A percentile compares a stretch with the other conserved stretches of the same genome.
Conservation (phyloP, 768 basidiomycete genomes). For the Auricularia sp. region DNA sequence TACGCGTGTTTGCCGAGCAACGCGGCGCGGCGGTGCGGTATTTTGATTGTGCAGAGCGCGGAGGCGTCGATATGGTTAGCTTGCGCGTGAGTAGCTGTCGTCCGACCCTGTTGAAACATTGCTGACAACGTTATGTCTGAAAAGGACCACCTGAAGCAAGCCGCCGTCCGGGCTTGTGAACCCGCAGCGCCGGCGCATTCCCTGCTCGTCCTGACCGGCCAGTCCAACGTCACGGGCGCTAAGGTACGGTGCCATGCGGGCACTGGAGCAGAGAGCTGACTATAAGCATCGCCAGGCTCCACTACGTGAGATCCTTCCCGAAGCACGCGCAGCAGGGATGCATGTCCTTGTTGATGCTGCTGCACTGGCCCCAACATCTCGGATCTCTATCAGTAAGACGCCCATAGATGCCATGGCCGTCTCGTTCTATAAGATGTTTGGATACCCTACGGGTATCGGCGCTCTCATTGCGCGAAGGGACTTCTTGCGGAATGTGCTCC, state of each 20-base stretch:
- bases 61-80: constrained; percentile 48
- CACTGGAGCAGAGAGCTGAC: not conserved
- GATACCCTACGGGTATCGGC: constrained; percentile 77
- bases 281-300: constrained; percentile 24
- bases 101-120: too few species aligned
- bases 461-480: constrained; percentile 65
- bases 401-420: constrained; percentile 75
- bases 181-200: constrained; percentile 16
- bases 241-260: constrained; percentile 27
- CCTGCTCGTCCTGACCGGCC: constrained; percentile 67
- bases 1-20: constrained; percentile 55
- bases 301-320: constrained; percentile 39
- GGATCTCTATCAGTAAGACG: constrained; percentile 51
- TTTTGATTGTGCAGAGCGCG: constrained; percentile 49
- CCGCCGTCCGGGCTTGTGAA: not conserved
- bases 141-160: not conserved
- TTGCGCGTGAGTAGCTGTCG: constrained; percentile 42
- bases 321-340: constrained; percentile 60
- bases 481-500: constrained; percentile 43
- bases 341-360: constrained; percentile 73
- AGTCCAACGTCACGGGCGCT: constrained; percentile 73
- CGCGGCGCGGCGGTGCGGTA: constrained; percentile 52
- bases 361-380: constrained; percentile 63
- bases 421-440: constrained; percentile 87
- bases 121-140: not conserved